Base-by-base conservation (phyloP, 192 early-diverging fungal species). In the Coemansia sp. region DNA sequence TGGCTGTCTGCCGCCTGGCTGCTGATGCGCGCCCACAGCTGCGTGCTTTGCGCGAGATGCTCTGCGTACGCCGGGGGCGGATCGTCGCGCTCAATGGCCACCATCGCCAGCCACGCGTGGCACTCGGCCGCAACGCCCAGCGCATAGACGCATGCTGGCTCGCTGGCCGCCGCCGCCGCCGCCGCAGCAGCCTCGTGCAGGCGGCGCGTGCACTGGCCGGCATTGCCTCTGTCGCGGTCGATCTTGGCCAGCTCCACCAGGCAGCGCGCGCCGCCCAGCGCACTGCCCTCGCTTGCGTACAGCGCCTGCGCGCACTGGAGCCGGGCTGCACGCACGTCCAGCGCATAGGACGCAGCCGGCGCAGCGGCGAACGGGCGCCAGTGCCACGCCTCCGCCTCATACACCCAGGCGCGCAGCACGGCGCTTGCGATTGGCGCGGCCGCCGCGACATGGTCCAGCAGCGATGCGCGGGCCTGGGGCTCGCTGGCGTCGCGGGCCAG, bases 51-150 rank as follows among this genome's bases (percentile, higher is more conserved):
- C 36, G 12, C 2, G 9, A 81, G 38, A 14, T 60, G 54, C 5
- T 51, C 17, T 2, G 49, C 9, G 24, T 41, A 49, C 20, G 15
- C 47, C 3, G 24, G 4, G 24, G 4, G 11, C n/a, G 32, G 9
- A 14, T 25, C 27, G 9, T 54, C 39, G 17, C 22, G 3, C 63
- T 81, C 78, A 36, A 75, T 65, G 0, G 7, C 60, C 19, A 68
- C 56, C 25, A 81, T 36, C 1, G 69, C 63, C 29, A 62, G 61
- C 78, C 78, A 81, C 7, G 68, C 73, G 19, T 72, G 68, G 66
- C 78, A 68, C 63, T 81, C 73, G 12, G 62, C 73, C 20, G 64
- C 22, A 6, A 63, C 47, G 2, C 51, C 39, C 3, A 70, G 20
- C 8, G 36, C 43, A 54, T 81, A 81, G 2, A 69, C 47, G 27